Evolutionary conservation across 2,329 filamentous ascomycete species (phyloP), one percentile per base, ranked within the genome.

Genomic region (Aspergillus persii): DNA sequence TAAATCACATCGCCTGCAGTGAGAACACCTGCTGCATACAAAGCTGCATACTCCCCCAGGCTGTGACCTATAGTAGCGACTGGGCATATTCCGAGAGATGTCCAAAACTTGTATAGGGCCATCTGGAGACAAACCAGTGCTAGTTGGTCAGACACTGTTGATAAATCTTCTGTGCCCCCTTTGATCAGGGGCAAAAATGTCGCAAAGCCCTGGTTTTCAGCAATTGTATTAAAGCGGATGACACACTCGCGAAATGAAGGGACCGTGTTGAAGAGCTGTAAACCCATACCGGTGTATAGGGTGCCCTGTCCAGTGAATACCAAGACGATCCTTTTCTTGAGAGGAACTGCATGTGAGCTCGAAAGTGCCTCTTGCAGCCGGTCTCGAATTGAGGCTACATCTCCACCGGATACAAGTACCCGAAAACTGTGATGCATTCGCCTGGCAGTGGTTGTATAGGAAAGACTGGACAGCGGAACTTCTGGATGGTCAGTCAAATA

Each of bases 381-480:
- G 23, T 26, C 23, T 0, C 15, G 44, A 2, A 60, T 27, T 5
- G 51, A 53, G 1, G 23, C 18, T 18, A 63, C 31, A 15, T 65
- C 66, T 2, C 69, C 66, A 3, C 68, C 71, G 15, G 61, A 59
- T 4, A 68, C 66, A 41, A 64, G 63, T 1, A 68, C 64, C 27
- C 71, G 63, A 62, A 71, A 73, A 18, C 64, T 62, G 62, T 82
- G 77, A 54, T 82, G 80, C 8, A 74, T 69, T 2, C 80, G 76
- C 36, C 81, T 73, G 12, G 89, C 89, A 4, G 87, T 90, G 0
- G 85, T 87, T 1, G 86, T 88, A 72, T 90, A 91, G 0, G 87
- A 83, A 1, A 91, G 74, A 60, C 85, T 78, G 1, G 60, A 66
- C 61, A 62, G 59, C 61, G 63, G 64, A 61, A 49, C 54, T 5